Conservation (phyloP, 192 early-diverging fungal species). For the Endogone sp. region DNA sequence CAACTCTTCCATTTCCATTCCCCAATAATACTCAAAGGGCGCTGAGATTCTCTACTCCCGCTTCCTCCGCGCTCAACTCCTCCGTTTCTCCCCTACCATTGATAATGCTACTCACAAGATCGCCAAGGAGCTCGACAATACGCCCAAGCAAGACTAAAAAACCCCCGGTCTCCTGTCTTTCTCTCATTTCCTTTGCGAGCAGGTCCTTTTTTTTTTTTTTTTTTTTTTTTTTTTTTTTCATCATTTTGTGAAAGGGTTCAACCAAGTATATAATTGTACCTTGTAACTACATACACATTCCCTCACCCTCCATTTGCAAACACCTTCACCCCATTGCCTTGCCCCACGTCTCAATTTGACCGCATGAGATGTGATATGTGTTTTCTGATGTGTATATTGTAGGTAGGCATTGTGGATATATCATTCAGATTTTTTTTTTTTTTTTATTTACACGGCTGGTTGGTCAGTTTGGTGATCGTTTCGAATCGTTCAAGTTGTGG, state of each 20-base stretch:
- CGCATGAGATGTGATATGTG: not conserved
- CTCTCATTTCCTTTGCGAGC: too few species aligned
- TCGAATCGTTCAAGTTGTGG: too few species aligned
- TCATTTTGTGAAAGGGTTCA: too few species aligned
- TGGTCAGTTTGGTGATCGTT: too few species aligned
- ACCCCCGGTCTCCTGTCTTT: too few species aligned
- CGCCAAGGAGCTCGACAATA: not conserved
- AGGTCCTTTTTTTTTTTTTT: too few species aligned
- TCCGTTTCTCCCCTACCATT: constrained; percentile 20
- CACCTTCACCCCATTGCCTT: not conserved
- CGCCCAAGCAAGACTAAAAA: not conserved
- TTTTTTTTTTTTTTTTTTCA: too few species aligned
- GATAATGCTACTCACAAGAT: not conserved
- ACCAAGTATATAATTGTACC: not conserved
- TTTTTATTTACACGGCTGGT: too few species aligned
- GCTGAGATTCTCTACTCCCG: constrained; percentile 76
- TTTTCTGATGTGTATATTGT: not conserved
- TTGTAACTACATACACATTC: not conserved
- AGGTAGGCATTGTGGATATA: not conserved
- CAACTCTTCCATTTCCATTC: too few species aligned
- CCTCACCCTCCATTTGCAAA: not conserved
- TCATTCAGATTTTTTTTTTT: not conserved
- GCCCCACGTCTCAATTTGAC: not conserved
- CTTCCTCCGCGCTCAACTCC: constrained; percentile 72
- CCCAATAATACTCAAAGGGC: too few species aligned